These are phyloP conservation scores for Pythium dissimile DNA, from an alignment of 352 stramenopile genomes.

Conservation along the genomic window DNA sequence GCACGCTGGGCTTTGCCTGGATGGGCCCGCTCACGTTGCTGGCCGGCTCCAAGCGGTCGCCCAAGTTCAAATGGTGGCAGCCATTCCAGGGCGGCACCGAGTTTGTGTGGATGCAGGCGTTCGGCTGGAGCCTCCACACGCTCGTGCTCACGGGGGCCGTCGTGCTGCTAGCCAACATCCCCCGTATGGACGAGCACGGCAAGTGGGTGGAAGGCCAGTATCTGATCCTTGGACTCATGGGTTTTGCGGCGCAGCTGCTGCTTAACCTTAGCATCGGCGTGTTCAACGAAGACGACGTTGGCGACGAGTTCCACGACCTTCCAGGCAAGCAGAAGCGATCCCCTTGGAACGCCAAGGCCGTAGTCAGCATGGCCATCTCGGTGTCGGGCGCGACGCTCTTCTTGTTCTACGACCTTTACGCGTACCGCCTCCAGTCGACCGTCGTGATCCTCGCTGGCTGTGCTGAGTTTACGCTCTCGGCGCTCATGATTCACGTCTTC, in stretches of 20 bases:
- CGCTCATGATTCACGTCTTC: conserved; percentile 47
- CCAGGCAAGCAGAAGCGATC: conserved; percentile 21
- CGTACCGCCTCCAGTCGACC: conserved; percentile 27
- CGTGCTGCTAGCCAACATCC: conserved; percentile 44
- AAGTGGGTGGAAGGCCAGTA: conserved; percentile 57
- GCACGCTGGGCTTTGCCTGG: conserved; percentile 50
- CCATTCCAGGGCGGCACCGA: conserved; percentile 50
- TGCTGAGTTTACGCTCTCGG: conserved; percentile 38
- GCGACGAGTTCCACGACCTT: background rate
- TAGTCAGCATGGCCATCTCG: conserved; percentile 49
- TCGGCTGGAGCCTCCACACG: conserved; percentile 51
- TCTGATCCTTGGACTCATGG: conserved; percentile 41
- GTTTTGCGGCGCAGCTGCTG: conserved; percentile 53
- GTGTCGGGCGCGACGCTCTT: conserved; percentile 41
- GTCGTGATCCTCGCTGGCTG: conserved; percentile 32
- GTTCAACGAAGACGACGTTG: conserved; percentile 28
- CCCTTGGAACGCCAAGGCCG: conserved; percentile 41
- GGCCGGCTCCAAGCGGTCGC: conserved; percentile 37
- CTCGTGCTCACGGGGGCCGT: conserved; percentile 38
- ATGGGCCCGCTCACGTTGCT: conserved; percentile 54
- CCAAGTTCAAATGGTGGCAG: conserved; percentile 56
- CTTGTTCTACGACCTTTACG: conserved; percentile 36
- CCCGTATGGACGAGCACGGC: conserved; percentile 16
- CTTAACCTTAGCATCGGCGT: conserved; percentile 54
- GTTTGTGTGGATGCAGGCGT: conserved; percentile 66